A percentile compares a stretch with the other conserved stretches of the same genome.
Conservation (phyloP, 192 early-diverging fungal species). For the Gryganskiella cystojenkinii region DNA sequence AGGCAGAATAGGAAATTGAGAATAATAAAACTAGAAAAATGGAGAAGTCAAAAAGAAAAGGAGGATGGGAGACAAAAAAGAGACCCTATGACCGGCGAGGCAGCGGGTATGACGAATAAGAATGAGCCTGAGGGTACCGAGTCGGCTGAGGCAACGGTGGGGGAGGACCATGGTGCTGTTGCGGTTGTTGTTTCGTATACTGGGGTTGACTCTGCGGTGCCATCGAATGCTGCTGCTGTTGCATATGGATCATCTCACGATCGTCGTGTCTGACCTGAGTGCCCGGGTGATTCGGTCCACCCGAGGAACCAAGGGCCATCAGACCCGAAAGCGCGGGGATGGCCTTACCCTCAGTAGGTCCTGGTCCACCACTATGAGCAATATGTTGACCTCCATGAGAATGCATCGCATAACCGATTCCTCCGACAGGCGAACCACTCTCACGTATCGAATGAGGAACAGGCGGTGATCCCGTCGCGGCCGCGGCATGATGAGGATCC, state of each 20-base stretch:
- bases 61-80: not conserved
- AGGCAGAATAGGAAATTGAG: too few relatives aligned
- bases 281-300: slow-evolving; percentile 10
- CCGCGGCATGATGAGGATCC: slow-evolving; percentile 36
- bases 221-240: slow-evolving; percentile 21
- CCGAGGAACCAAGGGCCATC: slow-evolving; percentile 34
- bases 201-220: too few relatives aligned
- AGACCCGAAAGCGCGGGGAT: slow-evolving; percentile 29
- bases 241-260: slow-evolving; percentile 21
- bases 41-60: slow-evolving; percentile 9
- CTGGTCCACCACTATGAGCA: slow-evolving; percentile 1
- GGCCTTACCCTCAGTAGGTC: slow-evolving; percentile 27
- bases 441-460: slow-evolving; percentile 25
- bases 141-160: slow-evolving; percentile 1
- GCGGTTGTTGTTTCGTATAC: slow-evolving; percentile 1
- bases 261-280: slow-evolving; percentile 19
- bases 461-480: slow-evolving; percentile 29
- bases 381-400: slow-evolving; percentile 4
- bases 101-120: slow-evolving; percentile 42
- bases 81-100: slow-evolving; percentile 27
- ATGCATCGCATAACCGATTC: slow-evolving; percentile 21
- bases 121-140: slow-evolving; percentile 16
- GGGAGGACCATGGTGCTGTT: slow-evolving; percentile 13
- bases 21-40: too few relatives aligned
- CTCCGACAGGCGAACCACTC: slow-evolving; percentile 26